phyloP scores from a whole-genome alignment of 2,329 filamentous ascomycete genomes.

The Fonsecaea multimorphosa region DNA sequence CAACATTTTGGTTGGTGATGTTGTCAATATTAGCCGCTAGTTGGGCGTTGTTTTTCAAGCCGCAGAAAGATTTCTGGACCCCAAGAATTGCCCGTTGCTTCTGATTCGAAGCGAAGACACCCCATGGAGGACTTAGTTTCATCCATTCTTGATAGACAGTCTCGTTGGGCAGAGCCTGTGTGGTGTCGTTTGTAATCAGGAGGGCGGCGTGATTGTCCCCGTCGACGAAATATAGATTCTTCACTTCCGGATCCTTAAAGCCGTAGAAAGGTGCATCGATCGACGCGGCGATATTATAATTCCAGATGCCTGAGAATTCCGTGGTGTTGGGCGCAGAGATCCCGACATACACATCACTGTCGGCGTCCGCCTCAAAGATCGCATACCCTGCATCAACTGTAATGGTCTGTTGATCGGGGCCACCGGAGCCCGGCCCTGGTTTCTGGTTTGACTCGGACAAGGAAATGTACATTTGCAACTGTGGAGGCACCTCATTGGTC shows the following conservation, averaged over 20 bases:
- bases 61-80: constrained; percentile 81
- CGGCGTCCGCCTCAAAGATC: constrained; percentile 66
- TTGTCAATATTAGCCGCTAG: constrained; percentile 65
- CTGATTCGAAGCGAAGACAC: constrained; percentile 74
- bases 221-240: constrained; percentile 79
- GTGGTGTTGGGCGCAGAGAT: constrained; percentile 73
- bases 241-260: constrained; percentile 47
- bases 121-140: constrained; percentile 68
- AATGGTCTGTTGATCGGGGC: constrained; percentile 55
- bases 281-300: constrained; percentile 81
- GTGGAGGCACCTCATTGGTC: constrained; percentile 64
- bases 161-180: constrained; percentile 54
- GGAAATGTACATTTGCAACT: constrained; percentile 80
- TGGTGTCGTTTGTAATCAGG: constrained; percentile 77
- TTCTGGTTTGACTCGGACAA: constrained; percentile 66
- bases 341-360: constrained; percentile 74
- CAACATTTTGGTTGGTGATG: constrained; percentile 53
- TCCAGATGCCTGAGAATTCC: constrained; percentile 70
- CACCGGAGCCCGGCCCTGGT: constrained; percentile 66
- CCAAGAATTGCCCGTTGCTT: constrained; percentile 69
- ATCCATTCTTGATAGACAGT: constrained; percentile 62
- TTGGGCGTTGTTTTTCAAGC: constrained; percentile 69
- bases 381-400: constrained; percentile 73
- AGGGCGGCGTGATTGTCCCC: constrained; percentile 80
- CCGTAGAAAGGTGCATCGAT: constrained; percentile 76